These are phyloP conservation scores for Talaromyces sp. DNA, from an alignment of 2,329 filamentous ascomycete species.

Conservation along the genomic window DNA sequence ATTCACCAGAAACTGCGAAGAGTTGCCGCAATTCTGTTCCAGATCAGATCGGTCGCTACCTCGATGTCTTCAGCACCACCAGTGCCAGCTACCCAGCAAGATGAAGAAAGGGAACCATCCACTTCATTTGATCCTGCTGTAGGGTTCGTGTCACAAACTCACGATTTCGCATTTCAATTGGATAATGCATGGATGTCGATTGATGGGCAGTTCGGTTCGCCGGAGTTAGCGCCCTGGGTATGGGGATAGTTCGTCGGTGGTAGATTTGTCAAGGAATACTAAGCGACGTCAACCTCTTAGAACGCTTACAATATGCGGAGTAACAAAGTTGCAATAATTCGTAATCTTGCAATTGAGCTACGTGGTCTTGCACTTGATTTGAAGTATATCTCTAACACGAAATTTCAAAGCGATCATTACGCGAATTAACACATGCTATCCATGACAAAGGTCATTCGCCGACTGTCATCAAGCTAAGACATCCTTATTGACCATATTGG, in stretches of 20 bases:
- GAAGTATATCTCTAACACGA: background rate
- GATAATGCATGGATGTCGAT: conserved; percentile 12
- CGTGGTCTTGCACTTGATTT: background rate
- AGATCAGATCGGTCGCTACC: background rate
- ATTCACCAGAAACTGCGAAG: conserved; percentile 10
- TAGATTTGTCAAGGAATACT: background rate
- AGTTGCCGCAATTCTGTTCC: conserved; percentile 4
- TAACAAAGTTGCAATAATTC: background rate
- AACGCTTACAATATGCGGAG: no score
- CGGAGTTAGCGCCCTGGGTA: conserved; percentile 13
- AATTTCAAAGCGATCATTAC: background rate
- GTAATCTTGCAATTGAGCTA: background rate
- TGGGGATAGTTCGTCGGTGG: conserved; percentile 3
- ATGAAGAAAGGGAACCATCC: background rate
- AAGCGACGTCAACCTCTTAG: no score
- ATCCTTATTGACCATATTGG: background rate
- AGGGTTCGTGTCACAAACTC: background rate
- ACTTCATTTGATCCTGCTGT: background rate
- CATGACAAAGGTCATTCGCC: background rate
- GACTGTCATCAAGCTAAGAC: background rate
- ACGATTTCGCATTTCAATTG: conserved; percentile 4
- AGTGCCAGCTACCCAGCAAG: background rate
- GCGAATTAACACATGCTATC: background rate
- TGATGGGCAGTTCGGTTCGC: conserved; percentile 10
- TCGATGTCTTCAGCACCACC: background rate